A percentile compares a stretch with the other conserved stretches of the same genome.
These are phyloP conservation scores for Sphagnum contortum DNA, from an alignment of 225 moss, liverwort and hornwort genomes.

Conservation along the genomic window DNA sequence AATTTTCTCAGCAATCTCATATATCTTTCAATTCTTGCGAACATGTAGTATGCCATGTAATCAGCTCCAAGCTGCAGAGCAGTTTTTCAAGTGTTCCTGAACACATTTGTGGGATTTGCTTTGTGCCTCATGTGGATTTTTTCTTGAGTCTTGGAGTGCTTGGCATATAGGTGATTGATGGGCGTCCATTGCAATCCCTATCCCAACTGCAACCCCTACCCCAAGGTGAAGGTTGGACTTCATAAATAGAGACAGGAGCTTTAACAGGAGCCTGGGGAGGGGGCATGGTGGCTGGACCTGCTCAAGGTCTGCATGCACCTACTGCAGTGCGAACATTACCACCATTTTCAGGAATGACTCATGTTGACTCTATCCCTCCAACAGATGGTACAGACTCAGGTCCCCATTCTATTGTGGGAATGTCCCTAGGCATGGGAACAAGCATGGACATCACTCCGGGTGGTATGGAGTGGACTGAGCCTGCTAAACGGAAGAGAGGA, in stretches of 20 bases:
- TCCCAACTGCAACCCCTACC: too few species aligned
- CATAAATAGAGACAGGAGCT: constrained; percentile 12
- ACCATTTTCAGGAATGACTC: constrained; percentile 15
- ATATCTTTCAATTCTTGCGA: too few species aligned
- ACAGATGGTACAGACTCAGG: neutral
- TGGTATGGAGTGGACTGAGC: constrained; percentile 11
- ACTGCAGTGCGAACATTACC: constrained; percentile 28
- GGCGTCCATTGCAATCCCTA: too few species aligned
- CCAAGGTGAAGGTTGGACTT: constrained; percentile 4
- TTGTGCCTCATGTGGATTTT: too few species aligned
- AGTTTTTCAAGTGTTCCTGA: too few species aligned
- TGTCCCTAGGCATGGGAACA: constrained; percentile 8
- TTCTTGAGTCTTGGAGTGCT: too few species aligned
- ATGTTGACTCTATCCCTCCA: neutral
- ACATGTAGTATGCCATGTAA: too few species aligned
- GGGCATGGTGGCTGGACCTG: constrained; percentile 1
- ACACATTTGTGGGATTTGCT: too few species aligned
- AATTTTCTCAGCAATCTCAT: too few species aligned
- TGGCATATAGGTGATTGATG: too few species aligned
- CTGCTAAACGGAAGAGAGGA: constrained; percentile 56
- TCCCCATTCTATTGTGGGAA: constrained; percentile 10
- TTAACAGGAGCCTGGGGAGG: constrained; percentile 2
- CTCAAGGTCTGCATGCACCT: constrained; percentile 28
- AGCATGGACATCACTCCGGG: constrained; percentile 22
- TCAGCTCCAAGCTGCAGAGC: too few species aligned